Base-by-base conservation (phyloP, 179 eudicot species). In the Carnegiea gigantea region DNA sequence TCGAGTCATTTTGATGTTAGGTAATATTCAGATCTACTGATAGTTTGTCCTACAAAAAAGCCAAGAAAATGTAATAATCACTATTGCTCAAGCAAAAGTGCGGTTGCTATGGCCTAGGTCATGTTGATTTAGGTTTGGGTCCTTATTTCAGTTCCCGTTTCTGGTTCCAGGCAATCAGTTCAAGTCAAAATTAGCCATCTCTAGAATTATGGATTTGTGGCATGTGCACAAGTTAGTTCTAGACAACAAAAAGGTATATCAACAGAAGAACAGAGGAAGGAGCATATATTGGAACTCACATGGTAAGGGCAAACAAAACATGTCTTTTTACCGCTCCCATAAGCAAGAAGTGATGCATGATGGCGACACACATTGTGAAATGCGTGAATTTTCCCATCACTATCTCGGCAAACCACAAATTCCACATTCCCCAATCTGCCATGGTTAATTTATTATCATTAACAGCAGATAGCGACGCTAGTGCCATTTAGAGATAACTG, bases 281-380 rank as follows among this genome's bases (percentile, higher is more conserved):
- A 46, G n/a, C 38, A 72, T 15, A 51, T 9, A 38, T 6, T 67
- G 54, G 38, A 85, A 90, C 99, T 90, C 89, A 95, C 99, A 88
- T 96, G 99, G 83, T 96, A 96, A 71, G 99, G 99, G 90, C 98
- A 96, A 24, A 89, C 97, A 83, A 96, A 92, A 83, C 99, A 96
- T 77, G 98, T 83, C 81, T 87, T 91, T 73, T 80, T 87, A 83
- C 98, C 98, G 80, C 83, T 87, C 77, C 96, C 98, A 70, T 80
- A 88, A 75, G 95, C 97, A 80, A 96, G 82, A 87, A 92, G 82
- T 64, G 99, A 94, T 44, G 97, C 99, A 88, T 93, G 99, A 89
- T 96, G 99, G 75, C 99, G 96, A 83, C 99, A 96, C 70, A 92
- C 99, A 82, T 96, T 96, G 88, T 96, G 99, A 89, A 94, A 96